Evolutionary conservation across 345 rosid species (phyloP).

Genomic region (Linum usitatissimum): DNA sequence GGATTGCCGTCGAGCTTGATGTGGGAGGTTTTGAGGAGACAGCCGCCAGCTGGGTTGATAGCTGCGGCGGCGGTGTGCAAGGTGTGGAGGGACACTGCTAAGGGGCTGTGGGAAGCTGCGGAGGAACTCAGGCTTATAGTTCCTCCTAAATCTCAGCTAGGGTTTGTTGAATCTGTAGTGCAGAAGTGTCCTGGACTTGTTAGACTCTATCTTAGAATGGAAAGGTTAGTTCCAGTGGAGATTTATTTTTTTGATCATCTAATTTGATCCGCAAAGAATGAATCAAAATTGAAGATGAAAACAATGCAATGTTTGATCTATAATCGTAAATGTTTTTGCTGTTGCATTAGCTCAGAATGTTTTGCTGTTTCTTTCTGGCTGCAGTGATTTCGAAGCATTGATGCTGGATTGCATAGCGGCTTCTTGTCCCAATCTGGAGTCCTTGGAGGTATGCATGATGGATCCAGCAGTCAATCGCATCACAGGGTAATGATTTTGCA

Average conservation of each 20-base stretch:
- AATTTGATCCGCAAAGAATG: constrained; percentile 27
- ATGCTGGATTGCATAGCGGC: constrained; percentile 90
- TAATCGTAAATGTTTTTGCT: background rate
- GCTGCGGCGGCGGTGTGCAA: constrained; percentile 76
- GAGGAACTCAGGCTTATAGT: constrained; percentile 75
- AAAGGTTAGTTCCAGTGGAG: constrained; percentile 44
- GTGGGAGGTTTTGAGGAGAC: constrained; percentile 76
- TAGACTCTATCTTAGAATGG: constrained; percentile 57
- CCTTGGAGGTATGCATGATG: constrained; percentile 54
- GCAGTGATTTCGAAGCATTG: constrained; percentile 84
- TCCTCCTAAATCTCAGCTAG: constrained; percentile 55
- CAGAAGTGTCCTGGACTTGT: constrained; percentile 71
- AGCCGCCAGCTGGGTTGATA: constrained; percentile 60
- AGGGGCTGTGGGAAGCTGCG: constrained; percentile 75
- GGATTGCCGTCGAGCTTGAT: constrained; percentile 42
- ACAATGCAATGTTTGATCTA: background rate
- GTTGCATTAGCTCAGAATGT: background rate
- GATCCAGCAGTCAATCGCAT: constrained; percentile 62
- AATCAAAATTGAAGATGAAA: background rate
- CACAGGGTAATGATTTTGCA: constrained; percentile 47
- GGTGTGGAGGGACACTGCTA: constrained; percentile 76
- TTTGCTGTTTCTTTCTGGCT: background rate
- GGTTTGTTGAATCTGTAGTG: constrained; percentile 70
- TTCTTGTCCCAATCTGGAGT: constrained; percentile 83
- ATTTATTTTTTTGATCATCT: constrained; percentile 9